Evolutionary conservation across 371 early-diverging fungal genomes (phyloP).

Genomic region (Haplosporangium sp.): DNA sequence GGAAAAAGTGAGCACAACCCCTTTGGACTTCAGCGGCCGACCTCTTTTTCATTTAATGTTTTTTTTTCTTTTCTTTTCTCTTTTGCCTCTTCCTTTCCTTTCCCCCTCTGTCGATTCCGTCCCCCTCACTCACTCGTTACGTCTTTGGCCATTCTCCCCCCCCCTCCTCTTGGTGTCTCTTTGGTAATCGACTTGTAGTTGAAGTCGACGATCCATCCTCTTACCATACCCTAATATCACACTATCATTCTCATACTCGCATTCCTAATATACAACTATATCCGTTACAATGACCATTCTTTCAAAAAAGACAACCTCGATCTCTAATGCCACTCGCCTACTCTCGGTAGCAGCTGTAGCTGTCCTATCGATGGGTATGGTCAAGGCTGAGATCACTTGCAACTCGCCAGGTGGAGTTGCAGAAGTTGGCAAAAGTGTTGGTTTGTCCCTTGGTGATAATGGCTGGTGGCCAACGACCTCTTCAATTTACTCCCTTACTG

Average conservation of each 20-base stretch:
- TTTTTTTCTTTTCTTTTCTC: neutral
- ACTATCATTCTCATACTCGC: neutral
- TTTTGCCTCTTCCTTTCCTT: constrained; percentile 3
- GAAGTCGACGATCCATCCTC: constrained; percentile 17
- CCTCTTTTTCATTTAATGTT: neutral
- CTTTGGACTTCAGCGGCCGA: no score
- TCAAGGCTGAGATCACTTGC: constrained; percentile 25
- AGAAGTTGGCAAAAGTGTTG: constrained; percentile 25
- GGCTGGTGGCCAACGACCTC: constrained; percentile 36
- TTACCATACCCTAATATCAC: neutral
- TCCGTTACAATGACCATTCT: constrained; percentile 1
- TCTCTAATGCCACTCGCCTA: constrained; percentile 6
- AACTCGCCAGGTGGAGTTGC: constrained; percentile 27
- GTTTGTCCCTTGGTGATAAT: constrained; percentile 23
- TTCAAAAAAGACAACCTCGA: constrained; percentile 9
- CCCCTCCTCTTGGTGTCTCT: constrained; percentile 6
- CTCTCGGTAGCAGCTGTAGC: constrained; percentile 12
- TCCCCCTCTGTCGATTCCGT: constrained; percentile 5
- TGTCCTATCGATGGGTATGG: constrained; percentile 15
- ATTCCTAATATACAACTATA: neutral
- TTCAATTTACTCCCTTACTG: constrained; percentile 26
- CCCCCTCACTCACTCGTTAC: neutral
- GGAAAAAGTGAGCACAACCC: no score
- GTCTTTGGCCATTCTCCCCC: neutral
- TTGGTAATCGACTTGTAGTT: neutral